Evolutionary conservation across 2,329 filamentous ascomycete species (phyloP).

Genomic region (Madurella fahalii): DNA sequence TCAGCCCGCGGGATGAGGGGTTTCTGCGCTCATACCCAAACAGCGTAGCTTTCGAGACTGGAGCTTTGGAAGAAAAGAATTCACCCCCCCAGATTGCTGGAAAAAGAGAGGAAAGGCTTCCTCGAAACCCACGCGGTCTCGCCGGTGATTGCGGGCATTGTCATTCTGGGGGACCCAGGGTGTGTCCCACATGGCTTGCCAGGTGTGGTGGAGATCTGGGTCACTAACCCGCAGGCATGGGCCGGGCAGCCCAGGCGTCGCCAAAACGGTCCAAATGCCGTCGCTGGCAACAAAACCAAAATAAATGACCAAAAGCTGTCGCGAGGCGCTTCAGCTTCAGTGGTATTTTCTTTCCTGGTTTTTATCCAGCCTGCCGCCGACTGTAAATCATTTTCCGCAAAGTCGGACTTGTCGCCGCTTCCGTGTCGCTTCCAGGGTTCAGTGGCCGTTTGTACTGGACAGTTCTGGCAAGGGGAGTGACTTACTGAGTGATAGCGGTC

Average conservation of each 20-base stretch:
- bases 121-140: slow-evolving; percentile 1
- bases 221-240: slow-evolving; percentile 19
- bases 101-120: neutral
- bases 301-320: too few relatives aligned
- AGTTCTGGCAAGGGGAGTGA: slow-evolving; percentile 16
- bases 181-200: slow-evolving; percentile 23
- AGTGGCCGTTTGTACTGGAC: slow-evolving; percentile 21
- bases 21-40: slow-evolving; percentile 3
- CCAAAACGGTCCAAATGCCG: slow-evolving; percentile 14
- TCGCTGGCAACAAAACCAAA: slow-evolving; percentile 7
- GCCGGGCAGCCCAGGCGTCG: slow-evolving; percentile 16
- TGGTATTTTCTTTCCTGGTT: neutral
- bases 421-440: neutral
- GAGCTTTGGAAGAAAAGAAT: neutral
- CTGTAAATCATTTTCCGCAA: neutral
- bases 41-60: neutral
- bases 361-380: neutral
- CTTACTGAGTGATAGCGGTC: slow-evolving; percentile 16
- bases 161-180: slow-evolving; percentile 10
- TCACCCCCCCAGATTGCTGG: neutral
- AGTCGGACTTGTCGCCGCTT: neutral
- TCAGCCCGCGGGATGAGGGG: neutral
- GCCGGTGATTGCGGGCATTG: neutral
- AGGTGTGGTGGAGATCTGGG: slow-evolving; percentile 18
- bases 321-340: neutral